Base-by-base conservation (phyloP, 2,329 filamentous ascomycete species). In the Dothidotthia symphoricarpi region DNA sequence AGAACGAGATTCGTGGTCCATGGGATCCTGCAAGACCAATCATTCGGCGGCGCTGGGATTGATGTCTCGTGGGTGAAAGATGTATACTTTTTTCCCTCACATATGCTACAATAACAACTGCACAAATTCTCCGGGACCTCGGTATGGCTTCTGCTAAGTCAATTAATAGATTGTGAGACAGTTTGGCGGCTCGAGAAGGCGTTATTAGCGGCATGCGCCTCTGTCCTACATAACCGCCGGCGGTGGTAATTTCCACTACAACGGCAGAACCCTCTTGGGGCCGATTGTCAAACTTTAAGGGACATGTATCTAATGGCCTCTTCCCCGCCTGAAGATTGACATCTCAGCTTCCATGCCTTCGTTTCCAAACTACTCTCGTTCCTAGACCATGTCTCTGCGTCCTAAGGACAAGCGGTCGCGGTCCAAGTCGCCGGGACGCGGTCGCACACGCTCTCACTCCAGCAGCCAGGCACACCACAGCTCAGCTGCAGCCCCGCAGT, bases 1-100 rank as follows among this genome's bases (percentile, higher is more conserved):
- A 98, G 75, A 97, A 97, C 65, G 93, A 97, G 69, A 96, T 98
- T 52, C 88, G 90, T 60, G 93, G 93, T 28, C 93, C 93, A 1
- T 98, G 93, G 93, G 93, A 98, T 70, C 90, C 91, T 14, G 93
- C 93, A 6, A 78, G 90, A 61, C 93, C 93, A 8, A 80, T 93
- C 39, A 90, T 93, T 47, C 81, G 88, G 59, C 83, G 83, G 56
- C 74, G 81, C 28, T 75, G 71, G 71, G 72, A 73, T 60, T 70
- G 56, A 68, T 11, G 9, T 24, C 19, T 5, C 5, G 19, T 5
- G 9, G 9, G 19, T 22, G 19, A 22, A 22, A 22, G n/a, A 22
- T 22, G 19, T 9, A 22, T 22, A 9, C 19, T 22, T 22, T 22
- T 22, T 22, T n/a, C n/a, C n/a, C n/a, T n/a, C 26, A 12, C 32